Base-by-base conservation (phyloP, 1,139 yeast species). In the Yamadazyma triangularis region DNA sequence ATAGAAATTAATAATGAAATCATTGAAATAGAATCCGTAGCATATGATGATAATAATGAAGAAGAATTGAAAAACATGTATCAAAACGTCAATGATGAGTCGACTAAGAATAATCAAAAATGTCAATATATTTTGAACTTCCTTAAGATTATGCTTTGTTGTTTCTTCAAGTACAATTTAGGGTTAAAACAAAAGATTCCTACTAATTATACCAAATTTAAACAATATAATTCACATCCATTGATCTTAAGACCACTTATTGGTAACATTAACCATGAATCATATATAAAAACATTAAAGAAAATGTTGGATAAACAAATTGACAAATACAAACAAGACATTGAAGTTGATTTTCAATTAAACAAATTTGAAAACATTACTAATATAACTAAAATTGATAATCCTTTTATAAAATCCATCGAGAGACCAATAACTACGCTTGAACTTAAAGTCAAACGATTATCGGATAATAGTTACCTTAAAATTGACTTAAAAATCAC, bases 191-290 rank as follows among this genome's bases (percentile, higher is more conserved):
- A 67, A 35, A 60, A 63, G 16, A 62, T 54, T 36, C 74, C 79
- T 9, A 66, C 78, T 0, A 60, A 70, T 16, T 51, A 69, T 36
- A 65, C 79, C 30, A 64, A 75, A 51, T 70, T 67, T 79, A 70
- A 64, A 57, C 69, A 64, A 59, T 41, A 45, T 34, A 61, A 68
- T 33, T 63, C 67, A 25, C 75, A 64, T 31, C 73, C 79, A 2
- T 55, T 76, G 33, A 64, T 81, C 15, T 58, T 81, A 29, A 58
- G 85, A 29, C 91, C 94, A 1, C 53, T 84, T 24, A 63, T 84
- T 19, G 87, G 88, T 3, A 81, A 78, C 42, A 69, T 79, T 34
- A 73, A 77, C 34, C 93, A 84, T 46, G 78, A 78, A 41, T 56
- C 68, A 30, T 62, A 72, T 27, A 51, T 79, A 23, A 52, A 56